phyloP scores from a whole-genome alignment of 805 yeast species.

The Teunomyces gatunensis region DNA sequence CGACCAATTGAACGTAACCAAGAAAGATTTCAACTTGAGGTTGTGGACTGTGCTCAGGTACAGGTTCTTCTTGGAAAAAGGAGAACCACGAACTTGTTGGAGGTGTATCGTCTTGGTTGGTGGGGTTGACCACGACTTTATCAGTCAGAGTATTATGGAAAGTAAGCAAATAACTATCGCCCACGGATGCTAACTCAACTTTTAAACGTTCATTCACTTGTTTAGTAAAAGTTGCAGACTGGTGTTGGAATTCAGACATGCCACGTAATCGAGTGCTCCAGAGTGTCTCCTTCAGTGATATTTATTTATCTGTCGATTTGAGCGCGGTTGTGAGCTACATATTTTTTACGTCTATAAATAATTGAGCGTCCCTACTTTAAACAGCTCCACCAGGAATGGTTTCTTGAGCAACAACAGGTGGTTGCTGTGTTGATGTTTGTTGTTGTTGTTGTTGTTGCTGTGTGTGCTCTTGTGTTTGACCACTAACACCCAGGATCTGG shows the following conservation, averaged over 20 bases:
- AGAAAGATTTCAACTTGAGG: constrained; percentile 18
- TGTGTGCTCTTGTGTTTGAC: constrained; percentile 12
- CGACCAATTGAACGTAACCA: constrained; percentile 40
- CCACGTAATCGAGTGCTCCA: background rate
- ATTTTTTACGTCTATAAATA: constrained; percentile 1
- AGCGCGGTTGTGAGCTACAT: background rate
- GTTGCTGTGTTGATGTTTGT: background rate
- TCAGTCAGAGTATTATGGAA: constrained; percentile 21
- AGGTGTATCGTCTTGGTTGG: constrained; percentile 1
- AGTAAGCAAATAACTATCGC: background rate
- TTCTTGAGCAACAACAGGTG: background rate
- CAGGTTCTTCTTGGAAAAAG: constrained; percentile 1
- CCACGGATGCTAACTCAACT: constrained; percentile 12
- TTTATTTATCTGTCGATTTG: background rate
- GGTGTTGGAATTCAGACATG: background rate
- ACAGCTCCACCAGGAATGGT: background rate
- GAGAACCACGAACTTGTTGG: constrained; percentile 6
- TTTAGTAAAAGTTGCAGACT: constrained; percentile 10
- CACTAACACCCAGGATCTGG: constrained; percentile 60
- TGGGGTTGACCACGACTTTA: constrained; percentile 12
- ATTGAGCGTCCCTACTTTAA: background rate
- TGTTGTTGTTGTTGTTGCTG: constrained; percentile 9
- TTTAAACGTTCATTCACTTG: constrained; percentile 19
- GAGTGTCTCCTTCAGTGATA: too few relatives aligned
- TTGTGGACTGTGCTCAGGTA: background rate